Conservation (phyloP, 768 basidiomycete species). For the Amanita muscaria region DNA sequence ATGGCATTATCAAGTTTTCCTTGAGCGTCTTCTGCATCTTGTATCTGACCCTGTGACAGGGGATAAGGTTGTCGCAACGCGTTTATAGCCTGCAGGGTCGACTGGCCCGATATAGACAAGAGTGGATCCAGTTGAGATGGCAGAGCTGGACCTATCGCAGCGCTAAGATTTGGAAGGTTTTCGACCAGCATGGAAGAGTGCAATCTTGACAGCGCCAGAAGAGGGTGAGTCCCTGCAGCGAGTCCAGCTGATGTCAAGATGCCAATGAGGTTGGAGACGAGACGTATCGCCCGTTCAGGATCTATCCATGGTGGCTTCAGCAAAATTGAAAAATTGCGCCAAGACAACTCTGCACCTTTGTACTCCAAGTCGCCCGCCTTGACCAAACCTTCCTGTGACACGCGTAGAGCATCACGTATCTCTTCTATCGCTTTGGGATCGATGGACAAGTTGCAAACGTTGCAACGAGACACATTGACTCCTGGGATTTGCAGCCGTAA, state of each 20-base stretch:
- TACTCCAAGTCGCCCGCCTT: slow-evolving; percentile 61
- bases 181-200: slow-evolving; percentile 59
- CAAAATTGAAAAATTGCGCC: not conserved
- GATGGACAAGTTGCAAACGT: slow-evolving; percentile 42
- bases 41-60: not conserved
- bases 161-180: slow-evolving; percentile 25
- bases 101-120: not conserved
- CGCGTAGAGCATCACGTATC: slow-evolving; percentile 52
- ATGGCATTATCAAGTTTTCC: slow-evolving; percentile 56
- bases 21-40: slow-evolving; percentile 25
- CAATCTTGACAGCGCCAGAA: slow-evolving; percentile 66
- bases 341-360: slow-evolving; percentile 31
- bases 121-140: not conserved
- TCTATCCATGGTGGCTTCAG: slow-evolving; percentile 30
- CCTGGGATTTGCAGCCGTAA: too few species aligned
- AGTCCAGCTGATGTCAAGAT: slow-evolving; percentile 52
- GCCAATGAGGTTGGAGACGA: slow-evolving; percentile 58
- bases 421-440: slow-evolving; percentile 33
- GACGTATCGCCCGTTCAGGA: slow-evolving; percentile 42
- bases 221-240: slow-evolving; percentile 65
- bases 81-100: not conserved
- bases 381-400: slow-evolving; percentile 68
- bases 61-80: not conserved
- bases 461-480: slow-evolving; percentile 49
- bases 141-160: not conserved